These are phyloP conservation scores for Aspergillus jensenii DNA, from an alignment of 2,329 filamentous ascomycete genomes.

Conservation along the genomic window DNA sequence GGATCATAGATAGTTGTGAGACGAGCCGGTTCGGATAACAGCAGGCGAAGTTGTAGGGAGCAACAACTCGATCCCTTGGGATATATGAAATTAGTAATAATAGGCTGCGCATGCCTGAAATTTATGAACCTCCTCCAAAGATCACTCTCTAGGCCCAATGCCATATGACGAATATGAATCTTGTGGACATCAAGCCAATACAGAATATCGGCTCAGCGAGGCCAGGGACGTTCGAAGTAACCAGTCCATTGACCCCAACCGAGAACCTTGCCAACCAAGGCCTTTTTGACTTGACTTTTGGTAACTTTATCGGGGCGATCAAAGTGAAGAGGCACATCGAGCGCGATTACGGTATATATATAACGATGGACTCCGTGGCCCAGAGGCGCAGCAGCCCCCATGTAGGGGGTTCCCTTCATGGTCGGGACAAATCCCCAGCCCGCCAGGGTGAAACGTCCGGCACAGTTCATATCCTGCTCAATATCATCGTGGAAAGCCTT, in stretches of 20 bases:
- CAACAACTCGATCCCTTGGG: background rate
- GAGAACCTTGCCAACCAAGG: constrained; percentile 29
- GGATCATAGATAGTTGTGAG: background rate
- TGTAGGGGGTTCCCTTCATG: constrained; percentile 22
- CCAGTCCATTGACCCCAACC: constrained; percentile 36
- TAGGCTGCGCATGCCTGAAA: background rate
- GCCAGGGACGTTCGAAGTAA: constrained; percentile 27
- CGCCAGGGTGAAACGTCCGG: constrained; percentile 20
- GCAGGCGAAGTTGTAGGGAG: background rate
- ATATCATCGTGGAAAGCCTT: constrained; percentile 19
- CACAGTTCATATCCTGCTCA: constrained; percentile 8
- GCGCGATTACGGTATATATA: constrained; percentile 31
- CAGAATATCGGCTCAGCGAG: constrained; percentile 3
- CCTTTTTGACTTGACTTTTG: constrained; percentile 27
- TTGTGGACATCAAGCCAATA: background rate
- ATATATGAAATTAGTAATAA: background rate
- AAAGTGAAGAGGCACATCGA: constrained; percentile 25
- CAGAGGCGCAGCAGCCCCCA: constrained; percentile 26
- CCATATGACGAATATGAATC: background rate
- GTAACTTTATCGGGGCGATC: constrained; percentile 20
- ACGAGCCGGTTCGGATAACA: background rate
- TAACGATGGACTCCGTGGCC: constrained; percentile 36
- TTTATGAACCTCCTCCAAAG: background rate
- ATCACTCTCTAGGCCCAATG: background rate
- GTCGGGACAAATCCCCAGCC: constrained; percentile 33